Conservation (phyloP, 2,329 filamentous ascomycete species). For the Hirsutella rhossiliensis region DNA sequence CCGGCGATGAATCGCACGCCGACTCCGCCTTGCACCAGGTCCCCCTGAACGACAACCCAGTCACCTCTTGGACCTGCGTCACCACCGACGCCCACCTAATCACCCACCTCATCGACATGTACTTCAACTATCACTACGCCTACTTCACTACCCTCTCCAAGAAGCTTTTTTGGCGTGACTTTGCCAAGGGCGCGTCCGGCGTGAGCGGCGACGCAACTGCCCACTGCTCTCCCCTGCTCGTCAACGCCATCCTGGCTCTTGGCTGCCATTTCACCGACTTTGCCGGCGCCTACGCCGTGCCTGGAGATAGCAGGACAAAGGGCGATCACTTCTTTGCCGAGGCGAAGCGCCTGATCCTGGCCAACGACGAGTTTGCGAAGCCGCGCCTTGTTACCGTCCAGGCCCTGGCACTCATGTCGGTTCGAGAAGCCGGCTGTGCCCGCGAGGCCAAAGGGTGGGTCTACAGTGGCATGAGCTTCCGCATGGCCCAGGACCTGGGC, state of each 20-base stretch:
- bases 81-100: constrained; percentile 70
- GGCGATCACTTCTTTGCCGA: constrained; percentile 95
- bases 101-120: constrained; percentile 87
- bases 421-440: constrained; percentile 87
- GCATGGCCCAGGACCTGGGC: constrained; percentile 91
- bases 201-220: constrained; percentile 40
- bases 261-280: constrained; percentile 87
- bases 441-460: constrained; percentile 95
- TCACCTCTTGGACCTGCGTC: constrained; percentile 79
- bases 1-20: constrained; percentile 21
- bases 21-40: constrained; percentile 33
- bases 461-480: constrained; percentile 95
- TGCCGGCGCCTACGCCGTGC: constrained; percentile 56
- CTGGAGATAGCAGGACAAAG: constrained; percentile 69
- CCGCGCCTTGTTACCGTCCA: constrained; percentile 84
- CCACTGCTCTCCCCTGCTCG: constrained; percentile 80
- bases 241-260: constrained; percentile 87
- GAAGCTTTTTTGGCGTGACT: constrained; percentile 76
- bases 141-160: constrained; percentile 91
- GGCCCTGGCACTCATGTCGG: constrained; percentile 88
- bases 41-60: constrained; percentile 49
- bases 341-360: constrained; percentile 77
- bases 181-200: constrained; percentile 54
- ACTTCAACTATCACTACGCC: constrained; percentile 95
- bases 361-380: constrained; percentile 87